Evolutionary conservation across 306 rosid species (phyloP), one percentile per base, ranked within the genome.

Genomic region (Cucurbita pepo): DNA sequence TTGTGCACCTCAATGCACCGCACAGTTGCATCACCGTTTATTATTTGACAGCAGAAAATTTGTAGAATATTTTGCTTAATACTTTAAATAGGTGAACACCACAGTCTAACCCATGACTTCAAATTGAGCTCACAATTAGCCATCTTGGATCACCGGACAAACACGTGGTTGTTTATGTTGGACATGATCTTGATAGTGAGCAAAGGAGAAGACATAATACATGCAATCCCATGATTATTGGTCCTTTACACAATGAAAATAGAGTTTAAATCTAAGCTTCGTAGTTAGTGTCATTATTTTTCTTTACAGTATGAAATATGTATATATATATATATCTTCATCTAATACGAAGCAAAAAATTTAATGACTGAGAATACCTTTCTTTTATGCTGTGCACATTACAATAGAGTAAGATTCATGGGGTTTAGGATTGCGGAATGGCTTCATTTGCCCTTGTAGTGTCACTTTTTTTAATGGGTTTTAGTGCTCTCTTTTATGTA

Each of bases 401-500:
- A 21, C 41, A 61, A 15, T 37, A 61, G 21, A 37, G 47, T 34
- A 37, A 61, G 13, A 61, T 34, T 61, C 21, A 34, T 61, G 67
- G 16, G 67, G 3, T 16, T 61, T 61, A 36, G 44, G 51, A 38
- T 64, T 41, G 71, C 44, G 53, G 54, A 43, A 44, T 19, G 51
- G 4, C 56, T 66, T 45, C 72, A 34, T 76, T 48, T 43, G 40
- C 53, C 47, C 77, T 59, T 40, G 53, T 54, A 51, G 65, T 71
- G 34, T 45, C 73, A 63, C 74, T 70, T 40, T 60, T 65, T 36
- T 61, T 78, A 51, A 59, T 30, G 38, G 41, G 63, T 61, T 79
- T 73, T 41, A 25, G 34, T 21, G 18, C 51, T 16, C 1, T 8
- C 37, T 70, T 72, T 53, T n/a, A 11, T 72, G 53, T 19, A 55